Evolutionary conservation across 805 yeast genomes (phyloP), one percentile per base, ranked within the genome.

Genomic region (Wickerhamomyces chaumierensis): DNA sequence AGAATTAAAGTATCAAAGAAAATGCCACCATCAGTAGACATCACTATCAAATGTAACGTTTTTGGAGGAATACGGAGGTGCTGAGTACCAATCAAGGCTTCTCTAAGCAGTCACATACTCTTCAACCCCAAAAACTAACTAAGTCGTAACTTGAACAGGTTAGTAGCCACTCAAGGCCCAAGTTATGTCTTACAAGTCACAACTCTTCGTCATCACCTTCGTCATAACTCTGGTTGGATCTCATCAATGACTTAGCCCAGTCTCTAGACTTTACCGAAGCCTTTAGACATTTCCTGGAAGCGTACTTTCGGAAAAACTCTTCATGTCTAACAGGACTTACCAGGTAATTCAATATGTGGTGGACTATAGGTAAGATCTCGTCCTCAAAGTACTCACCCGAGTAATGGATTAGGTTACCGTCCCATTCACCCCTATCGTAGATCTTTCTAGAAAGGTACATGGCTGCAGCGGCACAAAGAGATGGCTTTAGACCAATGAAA

Each of bases 251-350:
- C 55, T 79, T 75, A 18, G 88, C 92, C 92, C 92, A 82, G 56
- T 81, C 82, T 56, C 90, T 72, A 45, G 92, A 80, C 41, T 81
- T 66, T 16, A 81, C 73, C 41, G 86, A 77, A 20, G 87, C 92
- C 60, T 85, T 84, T 81, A 92, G 75, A 56, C 80, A 87, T 57
- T 83, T 81, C 56, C 86, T 77, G 25, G 92, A 75, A 36, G 95
- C 90, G 57, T 92, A 92, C 62, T 92, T 92, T 56, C 82, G 84
- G 66, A 86, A 87, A 54, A 90, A 86, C 57, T 86, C 95, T 54
- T 85, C 95, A 61, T 88, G 95, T 42, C 76, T 78, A 38, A 87
- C 83, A 11, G 95, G 95, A 35, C 80, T 71, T 33, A 78, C 74
- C 46, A 82, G 60, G 57, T 84, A 90, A 55, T 80, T 83, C 58